These are phyloP conservation scores for Microcos paniculata DNA, from an alignment of 345 rosid genomes.

Conservation along the genomic window DNA sequence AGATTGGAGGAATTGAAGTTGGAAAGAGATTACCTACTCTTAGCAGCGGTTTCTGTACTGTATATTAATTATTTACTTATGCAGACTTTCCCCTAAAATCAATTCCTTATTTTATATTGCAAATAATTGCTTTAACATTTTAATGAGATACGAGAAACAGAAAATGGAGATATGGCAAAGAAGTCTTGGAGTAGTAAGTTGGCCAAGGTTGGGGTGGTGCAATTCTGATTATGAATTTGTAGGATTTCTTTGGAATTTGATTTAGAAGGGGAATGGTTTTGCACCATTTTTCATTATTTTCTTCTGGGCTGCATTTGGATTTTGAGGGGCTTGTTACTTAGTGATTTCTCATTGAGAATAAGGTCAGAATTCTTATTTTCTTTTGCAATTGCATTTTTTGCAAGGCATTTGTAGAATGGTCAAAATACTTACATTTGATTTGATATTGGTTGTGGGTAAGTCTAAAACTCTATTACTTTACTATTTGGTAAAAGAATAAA, in stretches of 20 bases:
- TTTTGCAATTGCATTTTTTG: not conserved
- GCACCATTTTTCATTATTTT: not conserved
- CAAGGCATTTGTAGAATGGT: slow-evolving; percentile 2
- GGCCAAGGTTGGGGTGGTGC: not conserved
- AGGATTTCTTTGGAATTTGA: not conserved
- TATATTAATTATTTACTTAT: not conserved
- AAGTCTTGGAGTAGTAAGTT: not conserved
- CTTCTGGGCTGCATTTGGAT: not conserved
- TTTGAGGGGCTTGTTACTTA: not conserved
- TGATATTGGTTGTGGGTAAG: not conserved
- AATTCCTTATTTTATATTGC: not conserved
- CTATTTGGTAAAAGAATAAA: not conserved
- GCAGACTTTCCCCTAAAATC: not conserved
- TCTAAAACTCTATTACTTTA: not conserved
- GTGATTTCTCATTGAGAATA: not conserved
- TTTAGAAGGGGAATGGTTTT: not conserved
- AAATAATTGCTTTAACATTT: not conserved
- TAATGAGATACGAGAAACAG: not conserved
- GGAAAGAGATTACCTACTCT: not conserved
- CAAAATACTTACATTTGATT: not conserved
- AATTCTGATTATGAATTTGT: not conserved
- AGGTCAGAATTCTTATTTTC: not conserved
- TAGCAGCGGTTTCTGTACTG: not conserved
- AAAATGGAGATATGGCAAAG: not conserved
- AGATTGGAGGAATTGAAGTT: not conserved